Conservation (phyloP, 768 basidiomycete genomes). For the Leccinum subtestaceum region DNA sequence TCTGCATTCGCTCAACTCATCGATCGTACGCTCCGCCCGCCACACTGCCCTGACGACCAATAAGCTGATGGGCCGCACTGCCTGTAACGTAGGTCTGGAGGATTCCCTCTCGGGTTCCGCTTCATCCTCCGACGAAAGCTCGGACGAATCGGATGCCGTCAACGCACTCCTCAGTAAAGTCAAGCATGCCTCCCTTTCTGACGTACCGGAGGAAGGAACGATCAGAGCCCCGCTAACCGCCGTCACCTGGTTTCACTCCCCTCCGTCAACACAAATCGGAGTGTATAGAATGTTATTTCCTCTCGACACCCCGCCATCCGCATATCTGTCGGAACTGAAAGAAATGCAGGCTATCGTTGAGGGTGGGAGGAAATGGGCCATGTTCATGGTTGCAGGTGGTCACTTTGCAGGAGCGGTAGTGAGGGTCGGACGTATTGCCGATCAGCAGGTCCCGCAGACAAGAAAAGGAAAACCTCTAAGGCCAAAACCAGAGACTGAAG, state of each 20-base stretch:
- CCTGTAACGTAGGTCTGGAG: conserved; percentile 52
- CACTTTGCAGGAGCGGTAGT: conserved; percentile 95
- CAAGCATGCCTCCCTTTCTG: conserved; percentile 44
- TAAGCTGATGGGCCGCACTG: not conserved
- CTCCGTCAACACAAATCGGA: conserved; percentile 85
- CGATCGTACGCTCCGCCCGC: conserved; percentile 56
- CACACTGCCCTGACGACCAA: not conserved
- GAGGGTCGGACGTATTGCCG: conserved; percentile 56
- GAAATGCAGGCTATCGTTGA: conserved; percentile 56
- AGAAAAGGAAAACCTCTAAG: conserved; percentile 58
- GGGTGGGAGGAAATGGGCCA: conserved; percentile 77
- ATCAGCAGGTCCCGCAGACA: conserved; percentile 42
- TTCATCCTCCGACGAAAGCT: conserved; percentile 57
- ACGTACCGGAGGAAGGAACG: conserved; percentile 41
- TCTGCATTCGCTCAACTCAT: conserved; percentile 72
- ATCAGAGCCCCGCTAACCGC: conserved; percentile 58
- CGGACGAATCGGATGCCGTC: conserved; percentile 65
- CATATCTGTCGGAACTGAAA: conserved; percentile 60
- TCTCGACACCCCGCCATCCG: conserved; percentile 33
- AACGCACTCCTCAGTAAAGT: conserved; percentile 63
- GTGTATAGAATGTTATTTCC: conserved; percentile 80
- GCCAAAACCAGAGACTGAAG: conserved; percentile 74
- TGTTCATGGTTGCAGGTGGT: conserved; percentile 97
- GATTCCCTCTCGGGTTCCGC: conserved; percentile 93
- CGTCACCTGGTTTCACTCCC: conserved; percentile 87